phyloP scores from a whole-genome alignment of 164 flowering plant species.

The Stephania yunnanensis region DNA sequence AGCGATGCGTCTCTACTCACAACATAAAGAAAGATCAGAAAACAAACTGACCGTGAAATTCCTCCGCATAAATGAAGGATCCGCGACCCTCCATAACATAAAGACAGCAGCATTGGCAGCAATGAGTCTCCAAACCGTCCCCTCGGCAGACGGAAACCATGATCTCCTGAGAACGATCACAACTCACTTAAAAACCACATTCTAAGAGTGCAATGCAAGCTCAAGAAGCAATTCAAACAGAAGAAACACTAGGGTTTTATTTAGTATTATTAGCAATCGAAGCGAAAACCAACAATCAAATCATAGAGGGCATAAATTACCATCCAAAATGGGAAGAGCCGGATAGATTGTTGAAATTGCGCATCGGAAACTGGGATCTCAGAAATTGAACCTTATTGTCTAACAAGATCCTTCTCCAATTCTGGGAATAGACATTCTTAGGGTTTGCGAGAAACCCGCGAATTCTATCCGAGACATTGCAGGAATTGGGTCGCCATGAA shows the following conservation, averaged over 20 bases:
- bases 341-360: conserved; percentile 8
- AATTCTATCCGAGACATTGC: background rate
- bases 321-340: conserved; percentile 13
- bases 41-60: conserved; percentile 57
- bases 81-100: conserved; percentile 59
- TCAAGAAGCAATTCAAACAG: no score
- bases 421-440: background rate
- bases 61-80: conserved; percentile 54
- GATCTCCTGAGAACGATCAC: conserved; percentile 48
- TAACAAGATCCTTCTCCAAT: background rate
- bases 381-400: background rate
- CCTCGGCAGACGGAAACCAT: conserved; percentile 34
- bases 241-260: no score
- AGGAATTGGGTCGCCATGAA: conserved; percentile 11
- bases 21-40: background rate
- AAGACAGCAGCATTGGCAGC: conserved; percentile 67
- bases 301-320: conserved; percentile 17
- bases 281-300: background rate
- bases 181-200: no score
- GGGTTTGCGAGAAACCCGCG: conserved; percentile 9
- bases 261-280: no score
- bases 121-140: conserved; percentile 54
- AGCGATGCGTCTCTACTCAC: background rate
- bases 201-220: no score
- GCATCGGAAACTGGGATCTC: conserved; percentile 16